Percentiles rank a stretch among this genome's conserved stretches.
Conservation (phyloP, 2,329 filamentous ascomycete genomes). For the Alternaria rosae region DNA sequence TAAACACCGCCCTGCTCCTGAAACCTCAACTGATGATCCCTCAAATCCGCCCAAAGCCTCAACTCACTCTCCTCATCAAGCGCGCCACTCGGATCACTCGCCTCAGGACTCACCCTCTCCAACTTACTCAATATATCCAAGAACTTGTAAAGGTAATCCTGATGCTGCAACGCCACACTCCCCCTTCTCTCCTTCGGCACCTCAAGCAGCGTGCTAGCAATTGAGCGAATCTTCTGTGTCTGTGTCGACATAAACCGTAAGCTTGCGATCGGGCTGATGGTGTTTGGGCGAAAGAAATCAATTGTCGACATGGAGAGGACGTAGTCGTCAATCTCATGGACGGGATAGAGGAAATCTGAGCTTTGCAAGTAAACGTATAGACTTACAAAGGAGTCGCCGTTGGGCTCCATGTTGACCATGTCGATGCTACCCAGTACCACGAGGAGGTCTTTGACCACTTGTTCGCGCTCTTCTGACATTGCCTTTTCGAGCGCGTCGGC, state of each 20-base stretch:
- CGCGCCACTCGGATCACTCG: conserved; percentile 42
- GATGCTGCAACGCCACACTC: conserved; percentile 64
- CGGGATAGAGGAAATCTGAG: conserved; percentile 20
- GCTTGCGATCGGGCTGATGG: conserved; percentile 25
- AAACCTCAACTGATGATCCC: conserved; percentile 79
- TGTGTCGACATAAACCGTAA: conserved; percentile 46
- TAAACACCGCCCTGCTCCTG: conserved; percentile 68
- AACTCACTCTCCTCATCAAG: conserved; percentile 78
- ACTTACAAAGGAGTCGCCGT: conserved; percentile 69
- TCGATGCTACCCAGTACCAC: conserved; percentile 78
- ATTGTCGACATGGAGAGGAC: conserved; percentile 14
- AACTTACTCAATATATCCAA: conserved; percentile 77
- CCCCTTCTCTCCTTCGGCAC: conserved; percentile 62
- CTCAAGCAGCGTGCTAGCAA: conserved; percentile 80
- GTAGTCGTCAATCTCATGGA: not conserved
- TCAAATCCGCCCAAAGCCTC: conserved; percentile 77
- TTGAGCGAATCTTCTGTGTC: conserved; percentile 84
- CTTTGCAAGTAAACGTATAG: conserved; percentile 19
- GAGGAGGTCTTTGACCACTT: conserved; percentile 82
- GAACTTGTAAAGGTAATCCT: conserved; percentile 75
- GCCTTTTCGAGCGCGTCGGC: conserved; percentile 63
- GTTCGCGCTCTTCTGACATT: conserved; percentile 78
- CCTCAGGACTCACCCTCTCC: conserved; percentile 66
- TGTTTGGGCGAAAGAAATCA: conserved; percentile 14
- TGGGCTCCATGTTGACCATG: conserved; percentile 83